phyloP scores from a whole-genome alignment of 1,139 yeast genomes.

The Yamadazyma mexicana region DNA sequence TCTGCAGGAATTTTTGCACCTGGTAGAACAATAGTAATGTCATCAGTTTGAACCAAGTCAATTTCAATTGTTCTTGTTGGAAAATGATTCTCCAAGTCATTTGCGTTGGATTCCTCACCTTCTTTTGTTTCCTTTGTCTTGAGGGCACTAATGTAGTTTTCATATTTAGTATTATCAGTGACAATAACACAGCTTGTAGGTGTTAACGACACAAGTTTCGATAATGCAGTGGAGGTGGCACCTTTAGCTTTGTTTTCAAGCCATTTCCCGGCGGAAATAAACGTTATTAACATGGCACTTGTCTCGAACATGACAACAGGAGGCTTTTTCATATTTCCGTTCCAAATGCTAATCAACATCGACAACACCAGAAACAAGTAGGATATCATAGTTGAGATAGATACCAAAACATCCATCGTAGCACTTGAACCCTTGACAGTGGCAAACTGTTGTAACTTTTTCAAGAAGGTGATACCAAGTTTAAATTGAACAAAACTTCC shows the following conservation, averaged over 20 bases:
- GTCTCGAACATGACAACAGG: conserved; percentile 88
- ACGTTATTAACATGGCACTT: conserved; percentile 76
- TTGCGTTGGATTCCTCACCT: not conserved
- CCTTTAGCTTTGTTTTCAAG: conserved; percentile 92
- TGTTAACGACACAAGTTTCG: conserved; percentile 73
- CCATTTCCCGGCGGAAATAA: conserved; percentile 87
- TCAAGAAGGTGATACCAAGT: conserved; percentile 64
- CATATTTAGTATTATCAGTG: conserved; percentile 35
- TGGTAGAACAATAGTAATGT: conserved; percentile 75
- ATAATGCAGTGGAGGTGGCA: conserved; percentile 85
- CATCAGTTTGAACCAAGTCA: conserved; percentile 75
- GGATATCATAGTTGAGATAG: conserved; percentile 79
- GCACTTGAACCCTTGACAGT: conserved; percentile 62
- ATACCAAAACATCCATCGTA: conserved; percentile 94
- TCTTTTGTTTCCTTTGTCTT: conserved; percentile 12
- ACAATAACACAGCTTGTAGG: conserved; percentile 76
- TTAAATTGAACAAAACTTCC: conserved; percentile 70
- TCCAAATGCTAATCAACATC: conserved; percentile 44
- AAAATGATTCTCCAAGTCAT: conserved; percentile 14
- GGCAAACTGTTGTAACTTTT: conserved; percentile 64
- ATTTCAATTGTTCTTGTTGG: conserved; percentile 51
- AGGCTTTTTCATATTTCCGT: conserved; percentile 36
- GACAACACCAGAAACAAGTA: conserved; percentile 71
- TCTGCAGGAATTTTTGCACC: conserved; percentile 93
- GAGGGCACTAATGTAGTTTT: conserved; percentile 17